Conservation (phyloP, 257 asterid genomes). For the Thymus quinquecostatus region DNA sequence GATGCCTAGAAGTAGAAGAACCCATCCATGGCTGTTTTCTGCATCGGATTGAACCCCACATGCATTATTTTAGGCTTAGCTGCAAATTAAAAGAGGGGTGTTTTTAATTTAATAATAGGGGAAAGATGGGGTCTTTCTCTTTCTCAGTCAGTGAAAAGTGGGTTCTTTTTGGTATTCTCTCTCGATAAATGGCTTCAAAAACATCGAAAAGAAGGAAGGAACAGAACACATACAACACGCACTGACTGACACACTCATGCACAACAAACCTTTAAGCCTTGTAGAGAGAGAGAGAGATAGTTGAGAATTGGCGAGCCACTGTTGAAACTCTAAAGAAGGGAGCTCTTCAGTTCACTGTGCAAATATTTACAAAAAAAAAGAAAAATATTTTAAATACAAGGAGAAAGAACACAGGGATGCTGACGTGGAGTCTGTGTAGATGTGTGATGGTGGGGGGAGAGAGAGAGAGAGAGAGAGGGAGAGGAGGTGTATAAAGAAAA, state of each 20-base stretch:
- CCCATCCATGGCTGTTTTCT: conserved; percentile 50
- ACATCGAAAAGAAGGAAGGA: background rate
- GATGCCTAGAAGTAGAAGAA: conserved; percentile 32
- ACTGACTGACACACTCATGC: conserved; percentile 16
- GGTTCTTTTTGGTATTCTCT: conserved; percentile 38
- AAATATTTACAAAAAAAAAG: no score
- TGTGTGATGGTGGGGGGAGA: background rate
- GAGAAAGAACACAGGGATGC: background rate
- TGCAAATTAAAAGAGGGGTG: background rate
- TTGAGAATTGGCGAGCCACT: conserved; percentile 1
- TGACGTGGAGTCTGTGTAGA: conserved; percentile 10
- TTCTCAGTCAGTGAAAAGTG: conserved; percentile 20
- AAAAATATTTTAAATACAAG: no score
- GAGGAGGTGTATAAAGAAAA: conserved; percentile 5
- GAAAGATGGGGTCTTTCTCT: background rate
- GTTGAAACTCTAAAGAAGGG: background rate
- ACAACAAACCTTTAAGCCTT: background rate
- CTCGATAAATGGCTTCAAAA: conserved; percentile 23
- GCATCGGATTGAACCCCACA: conserved; percentile 25
- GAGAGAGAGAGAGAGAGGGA: conserved; percentile 10
- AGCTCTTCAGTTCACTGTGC: no score
- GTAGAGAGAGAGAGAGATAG: background rate
- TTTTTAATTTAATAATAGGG: background rate
- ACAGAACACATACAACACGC: conserved; percentile 2
- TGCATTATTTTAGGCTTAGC: conserved; percentile 20